phyloP scores from a whole-genome alignment of 2,329 filamentous ascomycete species.

The Knufia petricola region DNA sequence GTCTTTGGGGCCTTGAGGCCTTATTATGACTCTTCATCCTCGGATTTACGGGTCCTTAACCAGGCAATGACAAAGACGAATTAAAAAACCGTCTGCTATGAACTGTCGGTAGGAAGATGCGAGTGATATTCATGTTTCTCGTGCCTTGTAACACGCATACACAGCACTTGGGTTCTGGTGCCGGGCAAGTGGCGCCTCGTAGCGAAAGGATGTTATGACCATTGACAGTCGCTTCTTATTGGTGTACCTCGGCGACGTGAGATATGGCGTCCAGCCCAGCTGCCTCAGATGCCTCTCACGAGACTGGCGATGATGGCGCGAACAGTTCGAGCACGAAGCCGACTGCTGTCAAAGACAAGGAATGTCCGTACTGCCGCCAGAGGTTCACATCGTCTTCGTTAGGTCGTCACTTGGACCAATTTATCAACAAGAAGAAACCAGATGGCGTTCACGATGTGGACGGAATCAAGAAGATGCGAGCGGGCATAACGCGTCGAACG shows the following conservation, averaged over 20 bases:
- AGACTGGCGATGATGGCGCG: constrained; percentile 15
- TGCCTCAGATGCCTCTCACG: constrained; percentile 16
- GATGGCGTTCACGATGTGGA: constrained; percentile 88
- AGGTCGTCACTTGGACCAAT: constrained; percentile 85
- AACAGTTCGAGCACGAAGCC: constrained; percentile 10
- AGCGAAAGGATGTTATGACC: too few species aligned
- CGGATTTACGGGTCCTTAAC: too few species aligned
- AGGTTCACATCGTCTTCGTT: constrained; percentile 89
- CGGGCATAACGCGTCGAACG: constrained; percentile 77
- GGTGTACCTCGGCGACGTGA: neutral
- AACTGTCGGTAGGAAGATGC: too few species aligned
- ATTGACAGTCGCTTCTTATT: neutral
- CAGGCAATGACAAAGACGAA: too few species aligned
- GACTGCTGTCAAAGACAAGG: constrained; percentile 65
- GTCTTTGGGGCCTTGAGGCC: too few species aligned
- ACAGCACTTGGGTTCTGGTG: too few species aligned
- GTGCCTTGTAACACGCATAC: too few species aligned
- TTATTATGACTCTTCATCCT: too few species aligned
- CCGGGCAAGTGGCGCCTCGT: too few species aligned
- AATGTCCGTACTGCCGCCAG: constrained; percentile 79
- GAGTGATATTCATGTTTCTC: too few species aligned
- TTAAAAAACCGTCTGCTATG: too few species aligned
- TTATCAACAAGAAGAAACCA: constrained; percentile 87
- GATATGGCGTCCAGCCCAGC: constrained; percentile 14
- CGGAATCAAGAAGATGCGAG: constrained; percentile 73